Conservation (phyloP, 2,329 filamentous ascomycete species). For the Trichoderma lentiforme region DNA sequence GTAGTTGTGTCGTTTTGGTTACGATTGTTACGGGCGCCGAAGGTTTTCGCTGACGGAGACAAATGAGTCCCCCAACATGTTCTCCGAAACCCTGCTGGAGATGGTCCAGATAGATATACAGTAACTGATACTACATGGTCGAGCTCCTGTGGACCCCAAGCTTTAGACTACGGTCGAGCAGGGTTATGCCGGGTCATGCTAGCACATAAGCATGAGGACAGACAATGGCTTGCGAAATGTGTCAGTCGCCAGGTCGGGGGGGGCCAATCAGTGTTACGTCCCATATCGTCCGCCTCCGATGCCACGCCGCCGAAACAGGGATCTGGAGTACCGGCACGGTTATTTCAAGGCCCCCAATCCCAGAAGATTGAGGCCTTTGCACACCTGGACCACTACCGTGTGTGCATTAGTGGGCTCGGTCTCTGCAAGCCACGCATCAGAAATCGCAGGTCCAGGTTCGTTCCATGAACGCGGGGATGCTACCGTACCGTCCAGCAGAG, state of each 20-base stretch:
- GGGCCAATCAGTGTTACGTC: not conserved
- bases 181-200: conserved; percentile 5
- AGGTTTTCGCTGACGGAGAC: not conserved
- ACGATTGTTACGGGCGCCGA: not conserved
- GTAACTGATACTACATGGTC: not conserved
- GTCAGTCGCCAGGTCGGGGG: not conserved
- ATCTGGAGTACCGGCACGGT: not conserved
- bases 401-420: conserved; percentile 14
- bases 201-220: conserved; percentile 7
- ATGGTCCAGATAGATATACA: conserved; percentile 9
- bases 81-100: not conserved
- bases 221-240: not conserved
- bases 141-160: conserved; percentile 14
- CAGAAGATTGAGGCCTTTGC: not conserved
- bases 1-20: not conserved
- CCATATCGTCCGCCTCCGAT: conserved; percentile 9
- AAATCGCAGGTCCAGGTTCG: not conserved
- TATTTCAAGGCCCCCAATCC: not conserved
- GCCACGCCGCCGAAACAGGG: not conserved
- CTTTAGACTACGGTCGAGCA: not conserved
- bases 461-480: not conserved
- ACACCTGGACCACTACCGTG: conserved; percentile 1
- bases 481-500: not conserved
- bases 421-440: conserved; percentile 14
- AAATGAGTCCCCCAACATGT: not conserved